phyloP scores from a whole-genome alignment of 345 rosid genomes.

The Salix exigua region DNA sequence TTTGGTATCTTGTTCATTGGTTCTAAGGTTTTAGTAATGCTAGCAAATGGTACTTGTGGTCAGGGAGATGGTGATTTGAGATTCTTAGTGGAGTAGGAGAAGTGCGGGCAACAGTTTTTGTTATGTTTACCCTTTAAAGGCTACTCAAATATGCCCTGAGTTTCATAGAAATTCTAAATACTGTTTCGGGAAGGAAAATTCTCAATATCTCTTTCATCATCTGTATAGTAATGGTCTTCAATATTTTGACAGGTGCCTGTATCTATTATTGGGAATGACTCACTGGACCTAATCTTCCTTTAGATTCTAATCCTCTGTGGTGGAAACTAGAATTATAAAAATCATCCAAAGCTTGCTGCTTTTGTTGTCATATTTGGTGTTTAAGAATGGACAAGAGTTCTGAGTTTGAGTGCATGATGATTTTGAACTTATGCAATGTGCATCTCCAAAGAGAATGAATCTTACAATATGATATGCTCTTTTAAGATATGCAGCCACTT shows the following conservation, averaged over 20 bases:
- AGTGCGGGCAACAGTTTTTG: background rate
- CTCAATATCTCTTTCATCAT: background rate
- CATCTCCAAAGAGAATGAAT: background rate
- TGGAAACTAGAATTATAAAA: background rate
- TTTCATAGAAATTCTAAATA: background rate
- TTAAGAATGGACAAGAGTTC: background rate
- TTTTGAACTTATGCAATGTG: background rate
- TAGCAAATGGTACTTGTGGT: background rate
- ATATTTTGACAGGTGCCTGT: background rate
- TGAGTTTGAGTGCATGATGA: background rate
- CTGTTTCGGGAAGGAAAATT: background rate
- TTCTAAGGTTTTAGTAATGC: background rate
- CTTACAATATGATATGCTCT: background rate
- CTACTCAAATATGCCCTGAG: background rate
- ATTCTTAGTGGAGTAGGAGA: background rate
- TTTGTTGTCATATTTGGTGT: background rate
- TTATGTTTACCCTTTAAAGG: background rate
- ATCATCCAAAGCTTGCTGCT: background rate
- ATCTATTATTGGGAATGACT: background rate
- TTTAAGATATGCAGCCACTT: background rate
- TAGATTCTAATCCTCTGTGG: background rate
- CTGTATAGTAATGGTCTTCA: background rate
- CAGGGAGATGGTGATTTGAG: constrained; percentile 2
- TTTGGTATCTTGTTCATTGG: background rate
- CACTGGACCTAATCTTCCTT: background rate